phyloP scores from a whole-genome alignment of 495 filamentous ascomycete species.

The Choiromyces venosus region DNA sequence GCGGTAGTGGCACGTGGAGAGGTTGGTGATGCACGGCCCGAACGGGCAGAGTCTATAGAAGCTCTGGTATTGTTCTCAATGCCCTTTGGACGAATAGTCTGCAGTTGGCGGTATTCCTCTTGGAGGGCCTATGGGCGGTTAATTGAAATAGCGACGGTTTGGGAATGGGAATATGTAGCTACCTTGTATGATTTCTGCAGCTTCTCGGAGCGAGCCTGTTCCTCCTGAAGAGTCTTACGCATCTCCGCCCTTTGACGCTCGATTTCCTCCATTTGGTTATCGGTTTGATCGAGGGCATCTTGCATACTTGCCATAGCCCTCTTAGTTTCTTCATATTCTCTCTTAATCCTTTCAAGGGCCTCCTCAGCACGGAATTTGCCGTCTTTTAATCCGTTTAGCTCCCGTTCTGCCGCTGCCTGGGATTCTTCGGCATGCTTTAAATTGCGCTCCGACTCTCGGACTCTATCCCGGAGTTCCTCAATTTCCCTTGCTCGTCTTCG shows the following conservation, averaged over 20 bases:
- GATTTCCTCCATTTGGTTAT: conserved; percentile 70
- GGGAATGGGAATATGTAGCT: conserved; percentile 18
- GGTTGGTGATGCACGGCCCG: conserved; percentile 41
- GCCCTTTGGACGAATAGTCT: conserved; percentile 30
- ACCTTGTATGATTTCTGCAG: conserved; percentile 66
- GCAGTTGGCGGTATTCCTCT: conserved; percentile 42
- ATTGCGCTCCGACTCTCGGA: conserved; percentile 74
- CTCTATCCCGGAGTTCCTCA: conserved; percentile 72
- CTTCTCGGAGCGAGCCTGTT: conserved; percentile 69
- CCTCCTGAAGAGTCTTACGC: conserved; percentile 68
- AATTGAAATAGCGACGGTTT: not conserved
- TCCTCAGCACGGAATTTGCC: conserved; percentile 62
- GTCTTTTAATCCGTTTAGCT: conserved; percentile 62
- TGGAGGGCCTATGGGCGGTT: conserved; percentile 27
- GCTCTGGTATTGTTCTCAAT: conserved; percentile 41
- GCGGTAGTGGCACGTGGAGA: conserved; percentile 45
- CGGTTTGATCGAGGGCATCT: conserved; percentile 75
- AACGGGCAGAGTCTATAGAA: conserved; percentile 59
- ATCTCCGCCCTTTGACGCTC: conserved; percentile 77
- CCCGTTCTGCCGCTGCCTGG: conserved; percentile 63
- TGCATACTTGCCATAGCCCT: conserved; percentile 72
- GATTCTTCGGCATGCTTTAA: conserved; percentile 62
- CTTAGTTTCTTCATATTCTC: conserved; percentile 69
- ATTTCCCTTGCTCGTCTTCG: conserved; percentile 72
- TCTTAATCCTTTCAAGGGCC: conserved; percentile 57